phyloP scores from a whole-genome alignment of 129 eudicot species.

The Gnaphalium uliginosum region DNA sequence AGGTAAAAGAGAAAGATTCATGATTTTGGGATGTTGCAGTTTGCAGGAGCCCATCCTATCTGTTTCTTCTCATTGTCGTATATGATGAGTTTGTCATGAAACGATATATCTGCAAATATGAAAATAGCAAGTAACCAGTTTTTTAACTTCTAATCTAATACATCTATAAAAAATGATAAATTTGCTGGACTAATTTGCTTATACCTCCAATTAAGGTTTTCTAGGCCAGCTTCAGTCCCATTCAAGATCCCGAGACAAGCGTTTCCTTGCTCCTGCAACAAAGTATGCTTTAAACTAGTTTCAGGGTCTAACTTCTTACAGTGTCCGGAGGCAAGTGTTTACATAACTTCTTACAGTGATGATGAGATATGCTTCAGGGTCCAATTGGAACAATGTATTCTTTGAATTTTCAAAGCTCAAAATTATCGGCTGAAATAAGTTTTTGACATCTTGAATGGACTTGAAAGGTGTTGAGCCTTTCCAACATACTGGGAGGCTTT shows the following conservation, averaged over 20 bases:
- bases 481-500: slow-evolving; percentile 82
- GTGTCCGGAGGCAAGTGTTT: too few species aligned
- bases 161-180: too few species aligned
- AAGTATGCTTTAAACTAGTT: too few species aligned
- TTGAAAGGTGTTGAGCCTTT: slow-evolving; percentile 73
- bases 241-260: slow-evolving; percentile 75
- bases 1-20: slow-evolving; percentile 31
- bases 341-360: slow-evolving; percentile 47
- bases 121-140: too few species aligned
- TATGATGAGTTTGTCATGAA: slow-evolving; percentile 75
- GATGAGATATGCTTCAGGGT: slow-evolving; percentile 76
- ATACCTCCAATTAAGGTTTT: slow-evolving; percentile 64
- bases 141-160: too few species aligned
- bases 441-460: slow-evolving; percentile 50
- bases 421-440: slow-evolving; percentile 55
- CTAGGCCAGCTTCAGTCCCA: slow-evolving; percentile 60
- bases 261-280: slow-evolving; percentile 55
- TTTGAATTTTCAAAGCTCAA: slow-evolving; percentile 44
- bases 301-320: too few species aligned
- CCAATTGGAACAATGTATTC: slow-evolving; percentile 45
- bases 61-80: slow-evolving; percentile 65
- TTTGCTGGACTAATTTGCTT: not conserved
- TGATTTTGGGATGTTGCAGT: slow-evolving; percentile 65
- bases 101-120: slow-evolving; percentile 58
- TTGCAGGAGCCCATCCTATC: slow-evolving; percentile 68